Evolutionary conservation across 2,329 filamentous ascomycete species (phyloP).

Genomic region (Scytalidium sp.): DNA sequence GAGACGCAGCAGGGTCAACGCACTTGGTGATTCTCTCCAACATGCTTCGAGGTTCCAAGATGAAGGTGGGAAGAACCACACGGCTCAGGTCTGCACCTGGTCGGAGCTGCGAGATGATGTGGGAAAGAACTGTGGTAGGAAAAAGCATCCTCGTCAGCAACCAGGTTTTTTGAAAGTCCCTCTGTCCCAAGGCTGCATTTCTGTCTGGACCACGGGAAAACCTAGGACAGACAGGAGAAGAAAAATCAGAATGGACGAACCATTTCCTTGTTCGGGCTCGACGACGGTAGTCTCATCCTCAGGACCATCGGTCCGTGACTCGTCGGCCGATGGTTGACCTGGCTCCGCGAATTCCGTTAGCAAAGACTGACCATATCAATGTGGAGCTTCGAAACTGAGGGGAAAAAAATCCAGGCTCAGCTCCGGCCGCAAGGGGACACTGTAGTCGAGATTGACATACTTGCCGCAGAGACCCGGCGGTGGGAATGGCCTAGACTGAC

Average conservation of each 20-base stretch:
- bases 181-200: too few species aligned
- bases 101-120: conserved; percentile 95
- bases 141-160: not conserved
- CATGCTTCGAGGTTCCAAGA: conserved; percentile 96
- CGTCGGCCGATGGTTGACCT: conserved; percentile 39
- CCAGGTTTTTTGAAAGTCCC: too few species aligned
- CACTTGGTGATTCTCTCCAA: conserved; percentile 98
- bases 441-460: conserved; percentile 26
- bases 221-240: too few species aligned
- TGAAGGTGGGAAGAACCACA: conserved; percentile 94
- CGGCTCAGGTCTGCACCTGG: conserved; percentile 93
- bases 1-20: conserved; percentile 27
- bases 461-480: conserved; percentile 42
- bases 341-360: conserved; percentile 4
- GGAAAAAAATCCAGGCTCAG: not conserved
- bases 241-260: too few species aligned
- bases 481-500: conserved; percentile 40
- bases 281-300: conserved; percentile 79
- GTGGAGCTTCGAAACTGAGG: not conserved
- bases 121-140: conserved; percentile 69
- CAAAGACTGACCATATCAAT: not conserved
- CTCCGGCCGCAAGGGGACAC: not conserved
- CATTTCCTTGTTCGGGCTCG: conserved; percentile 91
- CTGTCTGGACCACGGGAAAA: too few species aligned
- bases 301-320: conserved; percentile 32